A percentile compares a stretch with the other conserved stretches of the same genome.
Evolutionary conservation across 805 yeast genomes (phyloP).

Genomic region (Yarrowia sp.): DNA sequence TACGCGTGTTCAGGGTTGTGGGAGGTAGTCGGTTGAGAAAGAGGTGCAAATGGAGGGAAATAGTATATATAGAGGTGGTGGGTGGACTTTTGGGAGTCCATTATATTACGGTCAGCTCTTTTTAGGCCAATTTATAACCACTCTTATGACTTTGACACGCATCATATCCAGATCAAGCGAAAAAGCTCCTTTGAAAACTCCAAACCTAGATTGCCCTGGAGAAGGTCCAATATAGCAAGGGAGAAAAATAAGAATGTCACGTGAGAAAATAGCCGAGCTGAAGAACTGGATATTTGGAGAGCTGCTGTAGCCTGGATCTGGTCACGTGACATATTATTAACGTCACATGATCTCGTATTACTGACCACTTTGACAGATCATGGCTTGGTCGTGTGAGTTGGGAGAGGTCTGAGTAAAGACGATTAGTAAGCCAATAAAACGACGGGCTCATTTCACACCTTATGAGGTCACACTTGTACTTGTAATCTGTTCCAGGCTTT

Average conservation of each 20-base stretch:
- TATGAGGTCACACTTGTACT: too few relatives aligned
- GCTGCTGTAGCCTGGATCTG: too few relatives aligned
- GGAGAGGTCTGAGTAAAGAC: background rate
- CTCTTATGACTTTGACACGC: background rate
- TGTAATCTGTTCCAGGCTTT: too few relatives aligned
- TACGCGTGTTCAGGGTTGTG: slow-evolving; percentile 37
- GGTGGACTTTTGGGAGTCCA: background rate
- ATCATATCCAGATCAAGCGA: slow-evolving; percentile 1
- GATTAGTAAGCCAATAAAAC: too few relatives aligned
- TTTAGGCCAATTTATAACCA: too few relatives aligned
- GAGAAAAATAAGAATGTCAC: background rate
- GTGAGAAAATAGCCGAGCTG: background rate
- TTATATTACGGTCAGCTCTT: too few relatives aligned
- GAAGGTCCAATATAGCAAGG: background rate
- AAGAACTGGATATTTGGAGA: too few relatives aligned
- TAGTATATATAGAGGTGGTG: background rate
- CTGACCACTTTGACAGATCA: too few relatives aligned
- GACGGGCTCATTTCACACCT: too few relatives aligned
- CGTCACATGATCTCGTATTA: too few relatives aligned
- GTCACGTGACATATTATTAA: background rate
- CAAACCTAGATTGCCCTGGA: slow-evolving; percentile 1
- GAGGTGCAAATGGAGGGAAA: background rate
- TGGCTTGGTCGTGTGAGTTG: background rate
- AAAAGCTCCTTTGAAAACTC: background rate
- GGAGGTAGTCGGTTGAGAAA: background rate